Conservation (phyloP, 371 early-diverging fungal genomes). For the Haplosporangium sp. region DNA sequence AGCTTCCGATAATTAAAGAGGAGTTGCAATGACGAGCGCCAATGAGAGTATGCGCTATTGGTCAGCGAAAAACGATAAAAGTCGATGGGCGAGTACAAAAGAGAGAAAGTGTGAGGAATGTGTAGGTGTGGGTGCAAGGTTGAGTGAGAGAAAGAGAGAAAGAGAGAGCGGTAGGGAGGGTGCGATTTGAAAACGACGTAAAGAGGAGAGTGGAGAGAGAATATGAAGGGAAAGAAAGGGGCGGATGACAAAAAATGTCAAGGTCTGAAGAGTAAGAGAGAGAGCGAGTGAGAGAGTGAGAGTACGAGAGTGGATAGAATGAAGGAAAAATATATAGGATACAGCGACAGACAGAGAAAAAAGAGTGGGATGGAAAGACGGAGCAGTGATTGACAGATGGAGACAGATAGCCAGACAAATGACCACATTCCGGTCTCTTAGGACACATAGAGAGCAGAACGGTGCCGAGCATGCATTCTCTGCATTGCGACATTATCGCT, state of each 20-base stretch:
- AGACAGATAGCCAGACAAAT: too few species aligned
- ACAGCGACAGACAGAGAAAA: not conserved
- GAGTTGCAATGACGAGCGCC: not conserved
- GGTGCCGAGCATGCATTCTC: too few species aligned
- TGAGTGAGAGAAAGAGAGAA: constrained; percentile 4
- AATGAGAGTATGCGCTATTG: not conserved
- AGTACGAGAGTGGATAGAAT: not conserved
- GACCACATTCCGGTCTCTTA: too few species aligned
- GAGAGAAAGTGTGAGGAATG: not conserved
- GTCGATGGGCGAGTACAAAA: not conserved
- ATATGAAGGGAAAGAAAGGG: constrained; percentile 3
- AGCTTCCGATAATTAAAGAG: not conserved
- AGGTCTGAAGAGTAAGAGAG: constrained; percentile 1
- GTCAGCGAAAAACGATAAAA: not conserved
- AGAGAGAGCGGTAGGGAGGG: constrained; percentile 4
- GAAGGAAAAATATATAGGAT: not conserved
- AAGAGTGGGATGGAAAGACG: not conserved
- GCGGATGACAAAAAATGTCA: too few species aligned
- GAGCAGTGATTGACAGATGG: too few species aligned
- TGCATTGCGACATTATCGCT: too few species aligned
- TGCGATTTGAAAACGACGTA: too few species aligned
- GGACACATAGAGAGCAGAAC: too few species aligned
- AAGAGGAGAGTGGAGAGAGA: not conserved
- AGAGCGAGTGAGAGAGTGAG: not conserved
- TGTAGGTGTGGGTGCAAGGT: not conserved